Percentiles rank a stretch among this genome's conserved stretches.
phyloP scores from a whole-genome alignment of 163 green algal species.

The Prototheca wickerhamii region DNA sequence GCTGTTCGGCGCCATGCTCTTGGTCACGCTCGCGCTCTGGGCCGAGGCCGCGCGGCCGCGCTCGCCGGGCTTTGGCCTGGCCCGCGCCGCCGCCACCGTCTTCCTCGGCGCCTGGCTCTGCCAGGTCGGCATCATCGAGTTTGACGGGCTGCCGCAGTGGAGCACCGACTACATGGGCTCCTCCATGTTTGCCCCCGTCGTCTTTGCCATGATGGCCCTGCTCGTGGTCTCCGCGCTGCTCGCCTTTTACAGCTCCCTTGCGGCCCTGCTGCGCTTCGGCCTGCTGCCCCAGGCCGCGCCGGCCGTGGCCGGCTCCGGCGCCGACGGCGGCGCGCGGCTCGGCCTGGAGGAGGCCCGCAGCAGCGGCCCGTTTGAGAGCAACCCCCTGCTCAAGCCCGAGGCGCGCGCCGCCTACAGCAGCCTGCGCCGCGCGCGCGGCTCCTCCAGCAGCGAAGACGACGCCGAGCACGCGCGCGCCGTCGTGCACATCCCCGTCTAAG shows the following conservation, averaged over 20 bases:
- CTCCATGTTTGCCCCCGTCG: constrained; percentile 32
- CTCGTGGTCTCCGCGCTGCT: constrained; percentile 1
- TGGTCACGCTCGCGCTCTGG: constrained; percentile 8
- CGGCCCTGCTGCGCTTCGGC: background rate
- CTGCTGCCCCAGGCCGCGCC: constrained; percentile 1
- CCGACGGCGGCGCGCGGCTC: background rate
- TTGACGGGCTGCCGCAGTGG: constrained; percentile 18
- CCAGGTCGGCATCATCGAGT: constrained; percentile 16
- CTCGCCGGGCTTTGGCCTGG: constrained; percentile 11
- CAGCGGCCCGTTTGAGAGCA: too few relatives aligned
- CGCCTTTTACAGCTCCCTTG: constrained; percentile 13
- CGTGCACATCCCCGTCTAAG: too few relatives aligned
- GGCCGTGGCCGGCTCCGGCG: background rate
- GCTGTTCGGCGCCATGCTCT: constrained; percentile 30
- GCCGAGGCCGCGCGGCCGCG: constrained; percentile 18
- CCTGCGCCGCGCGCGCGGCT: too few relatives aligned
- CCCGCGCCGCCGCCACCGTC: constrained; percentile 6
- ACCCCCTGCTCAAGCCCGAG: background rate
- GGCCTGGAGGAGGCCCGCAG: background rate
- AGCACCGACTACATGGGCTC: constrained; percentile 8
- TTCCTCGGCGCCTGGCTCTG: constrained; percentile 35
- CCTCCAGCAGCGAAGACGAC: too few relatives aligned
- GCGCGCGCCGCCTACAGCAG: background rate
- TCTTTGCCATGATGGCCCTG: constrained; percentile 23
- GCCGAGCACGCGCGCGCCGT: too few relatives aligned